Base-by-base conservation (phyloP, 2,329 filamentous ascomycete species). In the Fusarium algeriense region DNA sequence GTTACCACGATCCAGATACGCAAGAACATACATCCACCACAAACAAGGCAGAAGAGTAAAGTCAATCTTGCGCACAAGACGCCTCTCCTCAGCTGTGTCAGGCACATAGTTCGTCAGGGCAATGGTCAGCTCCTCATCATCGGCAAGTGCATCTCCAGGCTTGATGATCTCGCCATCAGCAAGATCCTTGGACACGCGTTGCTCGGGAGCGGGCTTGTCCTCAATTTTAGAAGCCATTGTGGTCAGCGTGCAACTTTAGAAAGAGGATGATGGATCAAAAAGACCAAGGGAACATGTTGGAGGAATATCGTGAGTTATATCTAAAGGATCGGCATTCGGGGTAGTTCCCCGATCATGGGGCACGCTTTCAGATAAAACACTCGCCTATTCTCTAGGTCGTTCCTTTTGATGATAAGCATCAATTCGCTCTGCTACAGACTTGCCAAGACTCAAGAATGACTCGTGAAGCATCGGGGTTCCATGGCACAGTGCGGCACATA, bases 41-140 rank as follows among this genome's bases (percentile, higher is more conserved):
- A 87, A 80, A 67, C 85, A 83, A 1, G 85, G 86, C 19, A 87
- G 82, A 28, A 88, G 80, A 71, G 81, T 78, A 78, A 83, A 79
- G 76, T 86, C 81, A 58, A 84, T 74, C 76, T 84, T 83, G 61
- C 82, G 77, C 44, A 86, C 70, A 1, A 86, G 79, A 20, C 78
- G 80, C 63, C 80, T 83, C 30, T 76, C 74, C 19, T 73, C 73
- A 2, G 37, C 44, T 11, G 72, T 73, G n/a, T 58, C 53, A 1
- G 64, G 64, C 2, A 68, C 43, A 38, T 70, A 70, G 8, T 65
- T 70, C 6, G 40, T 30, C 11, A 70, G 6, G 0, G 60, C 67
- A 2, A 64, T 46, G 3, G 60, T 46, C 2, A 71, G 46, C 28
- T 71, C 61, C 7, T 56, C 60, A 19, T 58, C 37, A 1, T 48